These are phyloP conservation scores for Globisporangium heterothallicum DNA, from an alignment of 352 stramenopile genomes.

Conservation along the genomic window DNA sequence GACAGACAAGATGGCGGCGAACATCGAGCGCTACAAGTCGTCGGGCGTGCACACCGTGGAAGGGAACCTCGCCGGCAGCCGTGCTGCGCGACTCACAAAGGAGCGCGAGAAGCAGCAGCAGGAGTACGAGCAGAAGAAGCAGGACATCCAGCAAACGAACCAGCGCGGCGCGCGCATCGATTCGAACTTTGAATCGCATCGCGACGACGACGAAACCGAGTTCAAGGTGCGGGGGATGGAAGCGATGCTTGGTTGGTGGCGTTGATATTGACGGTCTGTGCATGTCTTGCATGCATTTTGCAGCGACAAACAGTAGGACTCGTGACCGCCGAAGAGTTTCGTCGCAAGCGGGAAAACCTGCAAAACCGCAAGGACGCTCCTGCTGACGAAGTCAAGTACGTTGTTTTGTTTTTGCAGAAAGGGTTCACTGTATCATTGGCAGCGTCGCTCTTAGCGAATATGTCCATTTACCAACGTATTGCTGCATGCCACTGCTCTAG, in stretches of 20 bases:
- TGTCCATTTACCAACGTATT: too few relatives aligned
- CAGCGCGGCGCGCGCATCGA: conserved; percentile 85
- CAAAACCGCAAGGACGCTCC: conserved; percentile 32
- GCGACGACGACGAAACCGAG: conserved; percentile 77
- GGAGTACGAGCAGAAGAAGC: conserved; percentile 91
- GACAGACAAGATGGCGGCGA: conserved; percentile 29
- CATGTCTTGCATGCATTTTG: not conserved
- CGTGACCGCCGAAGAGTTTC: conserved; percentile 94
- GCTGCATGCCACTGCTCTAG: not conserved
- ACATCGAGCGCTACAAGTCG: conserved; percentile 75
- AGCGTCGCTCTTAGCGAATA: too few relatives aligned
- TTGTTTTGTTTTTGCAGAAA: too few relatives aligned
- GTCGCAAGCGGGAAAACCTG: conserved; percentile 80
- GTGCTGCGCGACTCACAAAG: conserved; percentile 88
- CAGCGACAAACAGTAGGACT: conserved; percentile 87
- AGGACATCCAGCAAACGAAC: conserved; percentile 83
- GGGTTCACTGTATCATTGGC: too few relatives aligned
- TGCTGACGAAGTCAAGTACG: conserved; percentile 25
- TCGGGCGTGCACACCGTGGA: conserved; percentile 95
- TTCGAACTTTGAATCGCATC: conserved; percentile 86
- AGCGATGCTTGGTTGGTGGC: not conserved
- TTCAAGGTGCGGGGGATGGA: conserved; percentile 65
- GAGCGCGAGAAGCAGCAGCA: conserved; percentile 91
- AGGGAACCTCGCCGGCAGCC: conserved; percentile 91
- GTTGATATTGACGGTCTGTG: not conserved